These are phyloP conservation scores for Inonotus hispidus DNA, from an alignment of 1,284 basidiomycete genomes.

Conservation along the genomic window DNA sequence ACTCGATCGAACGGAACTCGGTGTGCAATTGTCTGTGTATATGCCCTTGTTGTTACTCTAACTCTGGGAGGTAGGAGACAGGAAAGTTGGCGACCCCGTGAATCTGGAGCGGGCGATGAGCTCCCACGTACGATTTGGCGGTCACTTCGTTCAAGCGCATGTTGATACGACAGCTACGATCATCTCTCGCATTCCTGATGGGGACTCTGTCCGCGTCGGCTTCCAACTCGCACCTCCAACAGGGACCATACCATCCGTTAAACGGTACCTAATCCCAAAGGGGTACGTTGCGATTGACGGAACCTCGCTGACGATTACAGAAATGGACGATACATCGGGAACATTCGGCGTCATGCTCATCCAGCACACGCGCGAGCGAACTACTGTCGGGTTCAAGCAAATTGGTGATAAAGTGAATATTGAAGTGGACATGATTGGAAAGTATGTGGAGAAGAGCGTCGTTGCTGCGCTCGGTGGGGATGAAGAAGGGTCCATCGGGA, in stretches of 20 bases:
- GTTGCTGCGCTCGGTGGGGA: constrained; percentile 60
- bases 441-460: constrained; percentile 82
- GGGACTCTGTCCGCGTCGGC: constrained; percentile 79
- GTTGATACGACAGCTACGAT: constrained; percentile 88
- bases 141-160: constrained; percentile 98
- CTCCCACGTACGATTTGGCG: constrained; percentile 88
- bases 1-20: constrained; percentile 84
- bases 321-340: constrained; percentile 65
- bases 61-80: constrained; percentile 49
- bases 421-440: constrained; percentile 91
- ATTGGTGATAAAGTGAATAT: constrained; percentile 86
- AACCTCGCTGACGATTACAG: constrained; percentile 87
- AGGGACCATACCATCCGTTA: constrained; percentile 54
- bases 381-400: constrained; percentile 75
- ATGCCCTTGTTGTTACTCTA: neutral
- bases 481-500: constrained; percentile 43
- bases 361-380: constrained; percentile 87
- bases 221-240: constrained; percentile 72
- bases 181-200: constrained; percentile 63
- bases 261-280: constrained; percentile 91
- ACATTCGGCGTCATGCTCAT: constrained; percentile 94
- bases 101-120: constrained; percentile 97
- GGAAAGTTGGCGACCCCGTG: constrained; percentile 75
- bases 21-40: constrained; percentile 37
- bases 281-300: constrained; percentile 96